phyloP scores from a whole-genome alignment of 805 yeast genomes.

The Sugiyamaella floridensis region DNA sequence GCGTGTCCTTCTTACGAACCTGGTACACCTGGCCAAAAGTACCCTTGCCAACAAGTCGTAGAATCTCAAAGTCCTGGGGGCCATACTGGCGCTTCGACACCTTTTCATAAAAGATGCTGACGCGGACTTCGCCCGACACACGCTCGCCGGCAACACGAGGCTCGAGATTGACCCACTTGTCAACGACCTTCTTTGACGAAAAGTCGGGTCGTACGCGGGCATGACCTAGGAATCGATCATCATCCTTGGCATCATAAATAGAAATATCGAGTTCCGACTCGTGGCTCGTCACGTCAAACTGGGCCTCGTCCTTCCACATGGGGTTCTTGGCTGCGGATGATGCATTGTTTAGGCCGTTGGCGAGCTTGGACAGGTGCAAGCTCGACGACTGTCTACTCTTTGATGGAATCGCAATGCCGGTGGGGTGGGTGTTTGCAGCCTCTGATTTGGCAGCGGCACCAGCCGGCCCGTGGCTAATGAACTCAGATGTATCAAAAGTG shows the following conservation, averaged over 20 bases:
- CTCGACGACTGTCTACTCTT: constrained; percentile 22
- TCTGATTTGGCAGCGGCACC: constrained; percentile 10
- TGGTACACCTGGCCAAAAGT: constrained; percentile 98
- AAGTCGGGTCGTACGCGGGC: constrained; percentile 61
- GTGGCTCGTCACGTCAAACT: constrained; percentile 73
- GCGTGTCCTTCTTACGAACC: constrained; percentile 84
- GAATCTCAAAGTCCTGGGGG: constrained; percentile 89
- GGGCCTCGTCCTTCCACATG: constrained; percentile 86
- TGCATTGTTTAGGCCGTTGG: not conserved
- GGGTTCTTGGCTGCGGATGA: constrained; percentile 43
- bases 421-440: constrained; percentile 19
- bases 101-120: constrained; percentile 64
- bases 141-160: constrained; percentile 70
- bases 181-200: constrained; percentile 30
- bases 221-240: constrained; percentile 83
- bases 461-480: constrained; percentile 64
- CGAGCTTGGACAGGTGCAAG: constrained; percentile 14
- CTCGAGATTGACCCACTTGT: constrained; percentile 68
- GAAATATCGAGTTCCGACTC: constrained; percentile 80
- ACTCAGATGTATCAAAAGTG: constrained; percentile 45
- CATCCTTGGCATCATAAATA: constrained; percentile 78
- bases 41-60: constrained; percentile 88
- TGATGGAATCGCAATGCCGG: constrained; percentile 34
- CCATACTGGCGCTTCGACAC: constrained; percentile 66
- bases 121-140: constrained; percentile 70